Conservation (phyloP, 371 early-diverging fungal species). For the Syncephalastrum contaminatum region DNA sequence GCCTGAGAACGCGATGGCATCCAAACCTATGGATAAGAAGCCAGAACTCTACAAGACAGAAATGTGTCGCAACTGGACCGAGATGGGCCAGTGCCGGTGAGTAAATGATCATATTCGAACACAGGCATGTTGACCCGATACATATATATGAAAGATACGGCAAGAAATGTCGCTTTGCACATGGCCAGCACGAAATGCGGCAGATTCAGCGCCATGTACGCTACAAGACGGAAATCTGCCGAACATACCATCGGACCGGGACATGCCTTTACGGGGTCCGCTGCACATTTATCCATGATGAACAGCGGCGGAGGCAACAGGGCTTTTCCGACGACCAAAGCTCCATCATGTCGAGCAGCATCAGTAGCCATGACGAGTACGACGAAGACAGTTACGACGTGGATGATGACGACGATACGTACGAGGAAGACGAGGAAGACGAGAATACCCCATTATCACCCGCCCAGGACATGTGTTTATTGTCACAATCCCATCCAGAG, state of each 20-base stretch:
- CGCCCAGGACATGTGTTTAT: no score
- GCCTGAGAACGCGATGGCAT: neutral
- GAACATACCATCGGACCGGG: conserved; percentile 87
- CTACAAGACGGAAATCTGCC: conserved; percentile 93
- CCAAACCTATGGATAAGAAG: conserved; percentile 18
- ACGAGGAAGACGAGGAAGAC: neutral
- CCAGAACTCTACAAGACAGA: conserved; percentile 94
- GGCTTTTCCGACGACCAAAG: neutral
- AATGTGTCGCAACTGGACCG: conserved; percentile 89
- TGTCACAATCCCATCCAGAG: neutral
- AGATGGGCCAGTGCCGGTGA: conserved; percentile 84
- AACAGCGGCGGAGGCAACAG: conserved; percentile 10
- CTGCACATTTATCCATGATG: conserved; percentile 94
- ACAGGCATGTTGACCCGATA: neutral
- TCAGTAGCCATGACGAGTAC: conserved; percentile 5
- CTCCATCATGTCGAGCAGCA: conserved; percentile 1
- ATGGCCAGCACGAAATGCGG: conserved; percentile 79
- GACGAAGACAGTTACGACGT: neutral
- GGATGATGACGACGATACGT: neutral
- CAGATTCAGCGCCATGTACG: conserved; percentile 85
- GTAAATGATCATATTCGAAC: conserved; percentile 1
- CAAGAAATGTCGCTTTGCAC: conserved; percentile 96
- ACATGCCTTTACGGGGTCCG: conserved; percentile 92
- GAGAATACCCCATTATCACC: neutral
- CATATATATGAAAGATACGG: conserved; percentile 64